Evolutionary conservation across 2,329 filamentous ascomycete species (phyloP).

Genomic region (Talaromyces marneffei): DNA sequence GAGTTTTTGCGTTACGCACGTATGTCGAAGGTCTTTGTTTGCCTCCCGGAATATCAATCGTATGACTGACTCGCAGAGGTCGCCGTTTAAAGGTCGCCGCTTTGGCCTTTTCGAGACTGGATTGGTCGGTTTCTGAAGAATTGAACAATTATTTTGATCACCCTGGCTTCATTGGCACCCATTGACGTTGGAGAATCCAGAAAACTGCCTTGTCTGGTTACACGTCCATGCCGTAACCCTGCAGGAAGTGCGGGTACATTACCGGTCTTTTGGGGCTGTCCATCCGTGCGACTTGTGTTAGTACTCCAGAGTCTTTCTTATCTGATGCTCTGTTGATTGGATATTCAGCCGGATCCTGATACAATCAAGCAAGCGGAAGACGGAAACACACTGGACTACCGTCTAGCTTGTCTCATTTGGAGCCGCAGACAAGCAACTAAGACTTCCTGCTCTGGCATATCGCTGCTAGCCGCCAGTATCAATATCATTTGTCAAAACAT

Average conservation of each 20-base stretch:
- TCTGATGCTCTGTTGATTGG: neutral
- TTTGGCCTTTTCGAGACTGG: no score
- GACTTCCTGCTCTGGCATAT: neutral
- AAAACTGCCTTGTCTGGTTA: neutral
- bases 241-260: neutral
- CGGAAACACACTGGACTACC: neutral
- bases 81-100: no score
- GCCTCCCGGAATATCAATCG: neutral
- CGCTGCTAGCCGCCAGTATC: neutral
- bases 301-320: neutral
- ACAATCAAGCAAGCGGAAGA: neutral
- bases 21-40: neutral
- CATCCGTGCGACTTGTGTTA: neutral
- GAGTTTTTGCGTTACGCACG: neutral
- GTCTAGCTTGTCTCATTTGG: neutral
- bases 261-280: neutral
- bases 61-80: slow-evolving; percentile 3
- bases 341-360: neutral
- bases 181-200: neutral
- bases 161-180: neutral
- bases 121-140: neutral
- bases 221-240: neutral
- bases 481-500: neutral
- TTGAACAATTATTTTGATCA: no score
- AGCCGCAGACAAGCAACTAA: neutral